Base-by-base conservation (phyloP, 2,329 filamentous ascomycete species). In the Coniella lustricola region DNA sequence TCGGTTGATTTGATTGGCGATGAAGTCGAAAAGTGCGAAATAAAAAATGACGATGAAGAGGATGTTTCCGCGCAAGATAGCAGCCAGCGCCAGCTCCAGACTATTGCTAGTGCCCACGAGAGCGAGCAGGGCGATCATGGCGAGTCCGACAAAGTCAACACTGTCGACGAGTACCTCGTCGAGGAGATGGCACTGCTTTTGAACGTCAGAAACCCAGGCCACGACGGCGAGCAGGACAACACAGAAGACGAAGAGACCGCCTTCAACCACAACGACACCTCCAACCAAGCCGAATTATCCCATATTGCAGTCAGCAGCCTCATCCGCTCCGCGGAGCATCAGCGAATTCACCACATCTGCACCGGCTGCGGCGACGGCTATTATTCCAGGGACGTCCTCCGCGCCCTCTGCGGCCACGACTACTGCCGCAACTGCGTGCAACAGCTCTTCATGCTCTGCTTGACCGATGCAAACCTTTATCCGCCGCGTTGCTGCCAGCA, bases 391-490 rank as follows among this genome's bases (percentile, higher is more conserved):
- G 10, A 37, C 3, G 14, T 49, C 2, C 31, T 17, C 2, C 10
- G 10, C 4, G 20, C 33, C 13, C 35, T 33, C 10, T 52, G 47
- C 13, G 8, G 21, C 3, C 47, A 52, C 9, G 21, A 46, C 14
- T 50, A 50, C 25, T 52, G 50, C 22, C n/a, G 35, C 8, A 20
- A 2, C 4, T 50, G 50, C n/a, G 37, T 52, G 9, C 9, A 9
- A 1, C 2, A 34, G 3, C 10, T 44, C 8, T 37, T 52, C 38
- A 39, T 17, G 3, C 4, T 7, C 8, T 29, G n/a, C 1, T n/a
- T 52, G 3, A 46, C 20, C 2, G 46, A 50, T 12, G 47, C 46
- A 17, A 20, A n/a, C 1, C n/a, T 46, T 0, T 46, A 13, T 7
- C 46, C 47, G 1, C 33, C 33, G 4, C 46, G 45, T 2, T 52